Base-by-base conservation (phyloP, 352 stramenopile species). In the Halophytophthora polymorphica region DNA sequence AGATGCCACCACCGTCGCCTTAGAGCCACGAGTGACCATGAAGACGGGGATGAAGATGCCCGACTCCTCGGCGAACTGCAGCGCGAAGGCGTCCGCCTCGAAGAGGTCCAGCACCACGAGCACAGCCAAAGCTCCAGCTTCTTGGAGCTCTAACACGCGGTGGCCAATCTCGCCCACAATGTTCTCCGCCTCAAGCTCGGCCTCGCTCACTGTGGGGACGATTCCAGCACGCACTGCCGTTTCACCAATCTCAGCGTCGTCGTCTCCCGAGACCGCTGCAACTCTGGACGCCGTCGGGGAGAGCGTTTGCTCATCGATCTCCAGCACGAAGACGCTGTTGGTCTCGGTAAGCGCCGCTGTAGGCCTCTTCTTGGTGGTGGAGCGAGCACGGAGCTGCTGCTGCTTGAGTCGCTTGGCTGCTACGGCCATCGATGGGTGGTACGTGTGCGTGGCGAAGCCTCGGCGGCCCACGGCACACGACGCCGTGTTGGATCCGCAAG, bases 31-130 rank as follows among this genome's bases (percentile, higher is more conserved):
- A 2, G 69, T 69, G 40, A 69, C 33, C 75, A 88, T 87, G 19
- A 90, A 51, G n/a, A 90, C 75, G 1, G 80, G 80, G 33, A 90
- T 72, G 52, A 86, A 90, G 6, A 90, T 60, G 0, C 80, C 80
- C 0, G 73, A 67, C 25, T 85, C 77, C 1, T 65, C 36, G 1
- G 53, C 34, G 17, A 88, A 69, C 10, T 75, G 49, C 23, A 90
- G 56, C 28, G 73, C 62, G 15, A 90, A 90, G 15, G 80, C 55
- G 14, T 82, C 71, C 1, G 71, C 66, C 21, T 77, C 64, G n/a
- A 81, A 67, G 3, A 90, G 45, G 40, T 88, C 75, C 5, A 90
- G 59, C 13, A 86, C 71, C 4, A 88, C 47, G 10, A 90, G 64
- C 36, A 86, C 75, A 29, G 60, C 66, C 0, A 90, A 38, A 7